These are phyloP conservation scores for Hemileia vastatrix DNA, from an alignment of 1,284 basidiomycete genomes.

Conservation along the genomic window DNA sequence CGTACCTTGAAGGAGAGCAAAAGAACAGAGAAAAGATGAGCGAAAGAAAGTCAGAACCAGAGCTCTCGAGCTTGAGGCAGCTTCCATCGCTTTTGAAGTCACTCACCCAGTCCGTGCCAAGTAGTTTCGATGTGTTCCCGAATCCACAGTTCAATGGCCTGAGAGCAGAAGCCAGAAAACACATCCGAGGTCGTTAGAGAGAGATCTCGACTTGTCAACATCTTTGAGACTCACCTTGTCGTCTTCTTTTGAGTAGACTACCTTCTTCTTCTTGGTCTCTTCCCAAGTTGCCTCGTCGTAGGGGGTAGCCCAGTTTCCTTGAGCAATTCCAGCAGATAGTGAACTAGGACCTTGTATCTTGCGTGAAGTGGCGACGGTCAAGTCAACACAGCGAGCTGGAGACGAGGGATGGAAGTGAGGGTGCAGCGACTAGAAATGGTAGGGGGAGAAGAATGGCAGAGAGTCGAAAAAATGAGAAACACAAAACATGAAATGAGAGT, in stretches of 20 bases:
- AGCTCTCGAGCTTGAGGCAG: too few relatives aligned
- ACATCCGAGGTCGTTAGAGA: too few relatives aligned
- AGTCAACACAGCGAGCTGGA: constrained; percentile 54
- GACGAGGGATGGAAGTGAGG: constrained; percentile 63
- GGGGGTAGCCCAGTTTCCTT: neutral
- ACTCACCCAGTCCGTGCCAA: constrained; percentile 62
- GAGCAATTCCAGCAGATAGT: neutral
- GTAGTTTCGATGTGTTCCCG: constrained; percentile 62
- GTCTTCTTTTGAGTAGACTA: neutral
- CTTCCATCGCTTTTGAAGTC: too few relatives aligned
- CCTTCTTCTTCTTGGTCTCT: neutral
- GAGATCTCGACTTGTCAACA: too few relatives aligned
- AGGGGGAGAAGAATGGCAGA: constrained; percentile 31
- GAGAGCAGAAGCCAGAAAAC: too few relatives aligned
- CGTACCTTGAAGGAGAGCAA: constrained; percentile 43
- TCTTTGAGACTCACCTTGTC: neutral
- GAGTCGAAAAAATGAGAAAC: neutral
- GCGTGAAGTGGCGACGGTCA: constrained; percentile 62
- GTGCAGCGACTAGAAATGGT: constrained; percentile 61
- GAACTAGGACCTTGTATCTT: neutral
- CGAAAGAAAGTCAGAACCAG: too few relatives aligned
- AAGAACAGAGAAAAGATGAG: neutral
- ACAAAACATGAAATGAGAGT: too few relatives aligned
- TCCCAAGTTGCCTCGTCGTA: neutral
- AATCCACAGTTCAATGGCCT: neutral